phyloP scores from a whole-genome alignment of 805 yeast genomes.

The Candida peoriensis region DNA sequence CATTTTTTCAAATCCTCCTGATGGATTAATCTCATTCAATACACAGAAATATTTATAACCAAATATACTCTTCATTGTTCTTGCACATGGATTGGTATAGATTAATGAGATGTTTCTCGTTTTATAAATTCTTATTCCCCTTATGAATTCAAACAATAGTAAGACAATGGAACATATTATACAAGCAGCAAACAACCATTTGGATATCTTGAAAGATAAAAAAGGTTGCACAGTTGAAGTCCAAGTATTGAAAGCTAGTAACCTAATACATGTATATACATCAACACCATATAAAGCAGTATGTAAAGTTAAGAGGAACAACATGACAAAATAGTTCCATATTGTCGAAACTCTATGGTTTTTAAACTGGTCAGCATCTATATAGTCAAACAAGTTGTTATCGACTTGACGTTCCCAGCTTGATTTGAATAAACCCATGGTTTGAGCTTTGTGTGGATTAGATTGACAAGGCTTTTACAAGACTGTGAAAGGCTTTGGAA shows the following conservation, averaged over 20 bases:
- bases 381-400: constrained; percentile 41
- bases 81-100: constrained; percentile 63
- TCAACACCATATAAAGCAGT: constrained; percentile 60
- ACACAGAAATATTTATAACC: constrained; percentile 68
- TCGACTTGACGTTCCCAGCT: constrained; percentile 31
- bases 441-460: not conserved
- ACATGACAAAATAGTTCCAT: constrained; percentile 35
- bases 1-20: constrained; percentile 58
- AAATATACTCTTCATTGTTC: constrained; percentile 48
- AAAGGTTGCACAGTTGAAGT: constrained; percentile 46
- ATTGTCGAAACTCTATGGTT: constrained; percentile 41
- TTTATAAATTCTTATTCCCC: constrained; percentile 53
- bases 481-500: too few species aligned
- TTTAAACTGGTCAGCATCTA: constrained; percentile 42
- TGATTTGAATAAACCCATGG: constrained; percentile 24
- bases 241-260: constrained; percentile 72
- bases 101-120: constrained; percentile 64
- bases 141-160: constrained; percentile 48
- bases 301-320: constrained; percentile 36
- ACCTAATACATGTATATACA: constrained; percentile 70
- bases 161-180: constrained; percentile 65
- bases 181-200: constrained; percentile 78
- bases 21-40: constrained; percentile 64
- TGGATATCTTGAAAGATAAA: constrained; percentile 45
- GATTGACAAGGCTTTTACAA: too few species aligned